Evolutionary conservation across 2,329 filamentous ascomycete genomes (phyloP).

Genomic region (Colletotrichum sp.): DNA sequence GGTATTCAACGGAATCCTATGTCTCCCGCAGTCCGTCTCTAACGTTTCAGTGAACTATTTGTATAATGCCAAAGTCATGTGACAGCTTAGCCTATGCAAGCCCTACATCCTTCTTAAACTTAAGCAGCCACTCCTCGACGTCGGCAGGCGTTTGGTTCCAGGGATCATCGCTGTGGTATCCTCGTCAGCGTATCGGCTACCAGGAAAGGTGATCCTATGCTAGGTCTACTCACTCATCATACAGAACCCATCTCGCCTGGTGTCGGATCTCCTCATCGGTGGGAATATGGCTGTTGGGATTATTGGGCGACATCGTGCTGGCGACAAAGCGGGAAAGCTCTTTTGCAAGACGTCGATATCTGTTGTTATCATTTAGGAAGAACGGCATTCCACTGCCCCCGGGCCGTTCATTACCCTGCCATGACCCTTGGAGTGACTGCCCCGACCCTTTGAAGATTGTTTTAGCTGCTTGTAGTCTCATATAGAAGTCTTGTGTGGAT

Average conservation of each 20-base stretch:
- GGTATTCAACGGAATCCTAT: background rate
- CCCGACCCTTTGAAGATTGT: background rate
- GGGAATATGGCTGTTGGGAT: slow-evolving; percentile 31
- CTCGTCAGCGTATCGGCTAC: background rate
- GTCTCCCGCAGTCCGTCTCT: background rate
- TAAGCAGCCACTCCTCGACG: background rate
- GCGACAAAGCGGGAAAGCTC: slow-evolving; percentile 28
- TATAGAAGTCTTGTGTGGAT: background rate
- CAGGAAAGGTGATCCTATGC: no score
- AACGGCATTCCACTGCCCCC: background rate
- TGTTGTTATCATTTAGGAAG: slow-evolving; percentile 29
- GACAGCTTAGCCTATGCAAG: background rate
- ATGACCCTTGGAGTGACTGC: background rate
- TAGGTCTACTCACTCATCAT: slow-evolving; percentile 28
- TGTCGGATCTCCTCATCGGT: slow-evolving; percentile 39
- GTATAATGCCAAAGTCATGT: background rate
- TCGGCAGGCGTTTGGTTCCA: slow-evolving; percentile 22
- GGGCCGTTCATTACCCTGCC: background rate
- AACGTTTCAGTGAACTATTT: background rate
- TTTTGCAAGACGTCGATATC: slow-evolving; percentile 26
- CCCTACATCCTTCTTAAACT: slow-evolving; percentile 13
- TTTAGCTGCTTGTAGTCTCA: background rate
- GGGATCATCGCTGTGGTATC: slow-evolving; percentile 2
- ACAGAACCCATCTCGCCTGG: slow-evolving; percentile 36
- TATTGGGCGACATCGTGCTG: slow-evolving; percentile 33